Evolutionary conservation across 2,329 filamentous ascomycete species (phyloP).

Genomic region (Paraphaeosphaeria minitans): DNA sequence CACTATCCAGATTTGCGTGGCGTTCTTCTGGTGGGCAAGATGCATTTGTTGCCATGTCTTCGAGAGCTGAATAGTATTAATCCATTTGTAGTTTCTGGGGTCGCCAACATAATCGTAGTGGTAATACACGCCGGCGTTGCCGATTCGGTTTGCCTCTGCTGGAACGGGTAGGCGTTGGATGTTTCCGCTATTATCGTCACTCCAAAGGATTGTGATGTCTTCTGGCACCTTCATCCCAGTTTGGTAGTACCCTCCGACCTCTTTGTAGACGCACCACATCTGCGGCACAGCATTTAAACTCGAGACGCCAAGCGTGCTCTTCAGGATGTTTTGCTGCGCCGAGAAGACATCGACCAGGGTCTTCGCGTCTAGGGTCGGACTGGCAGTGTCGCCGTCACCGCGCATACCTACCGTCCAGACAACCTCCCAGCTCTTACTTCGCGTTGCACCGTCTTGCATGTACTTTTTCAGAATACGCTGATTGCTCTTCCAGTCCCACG

Average conservation of each 20-base stretch:
- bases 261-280: constrained; percentile 73
- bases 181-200: constrained; percentile 71
- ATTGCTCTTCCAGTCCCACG: constrained; percentile 37
- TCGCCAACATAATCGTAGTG: constrained; percentile 66
- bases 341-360: constrained; percentile 61
- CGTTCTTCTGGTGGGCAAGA: constrained; percentile 61
- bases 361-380: constrained; percentile 26
- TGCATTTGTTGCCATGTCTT: constrained; percentile 69
- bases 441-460: constrained; percentile 29
- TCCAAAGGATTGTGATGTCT: constrained; percentile 68
- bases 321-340: constrained; percentile 62
- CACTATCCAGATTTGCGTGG: constrained; percentile 66
- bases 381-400: constrained; percentile 66
- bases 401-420: constrained; percentile 71
- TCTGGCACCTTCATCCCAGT: constrained; percentile 65
- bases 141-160: constrained; percentile 60
- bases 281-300: constrained; percentile 62
- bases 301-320: constrained; percentile 55
- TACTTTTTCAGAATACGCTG: constrained; percentile 31
- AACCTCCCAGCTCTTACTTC: constrained; percentile 65
- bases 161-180: constrained; percentile 62
- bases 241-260: constrained; percentile 70
- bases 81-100: constrained; percentile 60
- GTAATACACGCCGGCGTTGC: constrained; percentile 68
- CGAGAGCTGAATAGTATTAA: constrained; percentile 66